Base-by-base conservation (phyloP, 164 flowering plant species). In the Warburgia ugandensis region DNA sequence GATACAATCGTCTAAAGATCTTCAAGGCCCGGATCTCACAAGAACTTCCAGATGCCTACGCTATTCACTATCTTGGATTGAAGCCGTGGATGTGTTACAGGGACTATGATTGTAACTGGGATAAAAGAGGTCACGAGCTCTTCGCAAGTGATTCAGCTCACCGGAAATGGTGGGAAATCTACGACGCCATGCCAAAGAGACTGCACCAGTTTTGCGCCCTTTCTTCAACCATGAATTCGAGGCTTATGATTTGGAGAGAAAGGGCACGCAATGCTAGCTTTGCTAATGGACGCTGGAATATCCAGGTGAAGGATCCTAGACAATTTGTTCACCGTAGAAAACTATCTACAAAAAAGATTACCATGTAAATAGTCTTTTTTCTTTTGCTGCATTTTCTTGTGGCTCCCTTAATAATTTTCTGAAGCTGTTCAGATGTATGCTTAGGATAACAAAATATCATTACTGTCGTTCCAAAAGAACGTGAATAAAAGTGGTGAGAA, bases 41-140 rank as follows among this genome's bases (percentile, higher is more conserved):
- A 0, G 45, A 68, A 2, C 62, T 62, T 5, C 32, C 55, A 13
- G 11, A 50, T 6, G 21, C 42, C 1, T 62, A 60, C 7, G 71
- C 79, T 0, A 41, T 86, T 2, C 97, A 90, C 60, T 86, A 73
- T 48, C 39, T 90, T 46, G 97, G 97, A 1, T 26, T 68, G 57
- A 91, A 91, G 75, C 97, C 92, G 11, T 91, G 97, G 97, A 48
- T 56, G 70, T 91, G 97, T 52, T 80, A 82, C 27, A 74, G 66
- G 41, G 96, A 91, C 45, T 81, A 82, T 55, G 97, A 91, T 35
- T 91, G 94, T 28, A 86, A 86, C 27, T 86, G 97, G 96, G 87
- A 84, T 28, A 36, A 6, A 50, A 10, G 2, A 52, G 54, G 57
- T 3, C 72, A 52, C 17, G 70, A 55, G 10, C 4, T 8, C 0